Base-by-base conservation (phyloP, 352 stramenopile genomes). In the Phytophthora uliginosa region DNA sequence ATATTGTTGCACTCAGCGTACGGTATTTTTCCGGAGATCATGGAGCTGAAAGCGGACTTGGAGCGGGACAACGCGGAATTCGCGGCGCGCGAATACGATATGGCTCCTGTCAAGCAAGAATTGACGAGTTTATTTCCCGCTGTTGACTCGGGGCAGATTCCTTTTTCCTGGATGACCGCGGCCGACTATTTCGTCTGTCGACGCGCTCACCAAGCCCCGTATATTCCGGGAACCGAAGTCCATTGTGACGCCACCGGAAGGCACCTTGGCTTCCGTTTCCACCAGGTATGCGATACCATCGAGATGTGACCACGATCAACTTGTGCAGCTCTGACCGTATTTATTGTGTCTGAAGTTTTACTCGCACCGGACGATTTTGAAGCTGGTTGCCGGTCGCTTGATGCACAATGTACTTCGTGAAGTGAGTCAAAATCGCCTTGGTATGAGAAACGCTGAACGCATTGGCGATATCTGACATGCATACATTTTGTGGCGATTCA, bases 121-220 rank as follows among this genome's bases (percentile, higher is more conserved):
- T 69, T 96, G 31, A 73, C 71, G 66, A 74, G 63, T 12, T 20
- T 85, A 17, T 71, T 96, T 63, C 89, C 89, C 28, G 69, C 89
- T 28, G 84, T 93, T 55, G 33, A 63, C 18, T 73, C 74, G 6
- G 73, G 55, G 1, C 48, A 66, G 2, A 56, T 78, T 2, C 75
- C 72, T 38, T 96, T 96, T 57, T 82, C 71, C 26, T 96, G 89
- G 89, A 80, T 94, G 69, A 84, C 78, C 1, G 82, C 78, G 15
- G 77, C 76, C 18, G 89, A 96, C 68, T 93, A 96, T 71, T 96
- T 88, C 64, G 79, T 91, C 22, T 96, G 89, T 38, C 89, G 89
- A 17, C 71, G 77, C 17, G 78, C 82, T 34, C 82, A 96, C 48
- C 59, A 77, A 18, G 52, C 88, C 15, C 68, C 86, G 17, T 80